Conservation (phyloP, 352 stramenopile genomes). For the Pythium myriotylum region DNA sequence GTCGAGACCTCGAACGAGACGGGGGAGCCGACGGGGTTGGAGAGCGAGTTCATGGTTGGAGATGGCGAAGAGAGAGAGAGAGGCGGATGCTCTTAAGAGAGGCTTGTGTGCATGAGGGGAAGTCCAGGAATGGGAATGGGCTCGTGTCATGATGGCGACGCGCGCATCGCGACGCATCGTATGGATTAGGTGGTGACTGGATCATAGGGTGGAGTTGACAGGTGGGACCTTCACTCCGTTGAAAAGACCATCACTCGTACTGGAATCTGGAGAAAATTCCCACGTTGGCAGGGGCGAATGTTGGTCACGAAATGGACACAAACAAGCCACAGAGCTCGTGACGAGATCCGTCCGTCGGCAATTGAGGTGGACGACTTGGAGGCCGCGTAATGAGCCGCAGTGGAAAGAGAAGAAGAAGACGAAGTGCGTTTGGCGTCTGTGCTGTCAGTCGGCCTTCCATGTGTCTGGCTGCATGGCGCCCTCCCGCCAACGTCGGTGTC, state of each 20-base stretch:
- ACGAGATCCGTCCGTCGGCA: too few relatives aligned
- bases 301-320: constrained; percentile 20
- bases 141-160: constrained; percentile 1
- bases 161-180: constrained; percentile 1
- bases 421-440: too few relatives aligned
- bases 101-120: constrained; percentile 27
- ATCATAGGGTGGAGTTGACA: constrained; percentile 20
- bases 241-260: constrained; percentile 29
- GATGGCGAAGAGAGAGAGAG: not conserved
- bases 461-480: too few relatives aligned
- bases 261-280: constrained; percentile 30
- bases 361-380: not conserved
- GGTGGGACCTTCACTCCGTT: constrained; percentile 28
- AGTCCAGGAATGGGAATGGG: constrained; percentile 27
- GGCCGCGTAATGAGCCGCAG: too few relatives aligned
- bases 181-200: not conserved
- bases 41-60: constrained; percentile 23
- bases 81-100: constrained; percentile 10
- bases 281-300: constrained; percentile 21
- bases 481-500: too few relatives aligned
- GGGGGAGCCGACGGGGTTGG: constrained; percentile 13
- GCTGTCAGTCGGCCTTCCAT: too few relatives aligned
- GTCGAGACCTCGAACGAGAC: constrained; percentile 22
- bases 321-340: constrained; percentile 9
- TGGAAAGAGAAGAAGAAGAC: too few relatives aligned